These are phyloP conservation scores for Sanghuangporus sanghuang DNA, from an alignment of 1,284 basidiomycete genomes.

Conservation along the genomic window DNA sequence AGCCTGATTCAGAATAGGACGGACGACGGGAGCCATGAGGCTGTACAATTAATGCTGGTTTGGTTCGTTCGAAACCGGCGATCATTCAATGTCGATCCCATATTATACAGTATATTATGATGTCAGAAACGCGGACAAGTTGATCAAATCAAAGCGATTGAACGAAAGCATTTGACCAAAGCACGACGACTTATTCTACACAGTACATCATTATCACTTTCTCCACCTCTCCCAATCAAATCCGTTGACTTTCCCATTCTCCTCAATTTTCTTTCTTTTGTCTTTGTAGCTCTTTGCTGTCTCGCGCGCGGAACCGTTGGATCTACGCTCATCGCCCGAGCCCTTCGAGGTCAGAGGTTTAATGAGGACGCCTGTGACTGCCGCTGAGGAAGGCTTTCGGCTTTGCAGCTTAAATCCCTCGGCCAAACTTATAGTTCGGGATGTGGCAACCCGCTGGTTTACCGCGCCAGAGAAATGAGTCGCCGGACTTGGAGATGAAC, in stretches of 20 bases:
- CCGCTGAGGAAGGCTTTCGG: not conserved
- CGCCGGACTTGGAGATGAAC: not conserved
- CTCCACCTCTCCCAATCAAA: slow-evolving; percentile 15
- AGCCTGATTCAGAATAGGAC: not conserved
- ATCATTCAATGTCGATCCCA: not conserved
- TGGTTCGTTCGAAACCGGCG: not conserved
- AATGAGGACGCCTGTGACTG: not conserved
- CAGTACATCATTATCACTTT: not conserved
- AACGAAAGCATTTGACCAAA: not conserved
- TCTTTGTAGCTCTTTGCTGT: not conserved
- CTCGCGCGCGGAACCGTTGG: not conserved
- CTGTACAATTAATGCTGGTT: not conserved
- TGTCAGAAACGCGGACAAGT: too few species aligned
- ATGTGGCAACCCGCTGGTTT: not conserved
- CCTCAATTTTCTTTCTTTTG: not conserved
- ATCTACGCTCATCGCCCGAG: not conserved
- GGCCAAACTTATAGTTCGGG: not conserved
- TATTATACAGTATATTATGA: too few species aligned
- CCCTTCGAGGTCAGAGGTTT: not conserved
- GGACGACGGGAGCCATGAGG: not conserved
- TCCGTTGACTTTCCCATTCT: not conserved
- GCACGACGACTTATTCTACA: not conserved
- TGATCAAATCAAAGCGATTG: not conserved
- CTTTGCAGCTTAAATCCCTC: not conserved
- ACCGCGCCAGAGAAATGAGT: not conserved